Evolutionary conservation across 495 filamentous ascomycete species (phyloP).

Genomic region (Talaromyces stipitatus): DNA sequence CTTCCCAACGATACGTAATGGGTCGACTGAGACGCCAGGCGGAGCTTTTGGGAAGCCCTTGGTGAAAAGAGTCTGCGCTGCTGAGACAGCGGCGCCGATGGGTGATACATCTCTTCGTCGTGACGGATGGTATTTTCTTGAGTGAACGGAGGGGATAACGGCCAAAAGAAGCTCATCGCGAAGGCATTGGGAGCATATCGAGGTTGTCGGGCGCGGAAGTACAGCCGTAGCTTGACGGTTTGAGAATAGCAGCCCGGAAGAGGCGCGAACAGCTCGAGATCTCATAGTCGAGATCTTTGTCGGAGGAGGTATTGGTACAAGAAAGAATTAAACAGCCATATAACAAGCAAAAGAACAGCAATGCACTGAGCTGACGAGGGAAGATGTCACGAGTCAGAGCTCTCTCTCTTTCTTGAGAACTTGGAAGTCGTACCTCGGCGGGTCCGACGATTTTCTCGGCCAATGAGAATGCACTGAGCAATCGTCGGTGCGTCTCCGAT

Average conservation of each 20-base stretch:
- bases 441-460: background rate
- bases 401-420: background rate
- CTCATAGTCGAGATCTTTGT: conserved; percentile 24
- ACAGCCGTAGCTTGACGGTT: conserved; percentile 16
- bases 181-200: conserved; percentile 39
- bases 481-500: background rate
- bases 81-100: conserved; percentile 64
- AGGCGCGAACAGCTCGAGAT: conserved; percentile 32
- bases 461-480: conserved; percentile 1
- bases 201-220: no score
- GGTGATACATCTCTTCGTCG: conserved; percentile 41
- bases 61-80: conserved; percentile 67
- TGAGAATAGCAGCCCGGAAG: conserved; percentile 28
- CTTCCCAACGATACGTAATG: conserved; percentile 77
- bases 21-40: conserved; percentile 60
- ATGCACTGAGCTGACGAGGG: background rate
- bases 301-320: background rate
- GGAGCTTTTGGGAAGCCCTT: conserved; percentile 56
- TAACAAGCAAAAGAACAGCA: background rate
- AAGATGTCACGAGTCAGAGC: background rate
- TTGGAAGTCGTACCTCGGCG: background rate
- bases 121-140: conserved; percentile 36
- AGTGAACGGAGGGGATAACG: conserved; percentile 12
- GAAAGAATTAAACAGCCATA: background rate
- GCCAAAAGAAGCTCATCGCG: conserved; percentile 28